These are phyloP conservation scores for Macrolepiota fuliginosa DNA, from an alignment of 768 basidiomycete genomes.

Conservation along the genomic window DNA sequence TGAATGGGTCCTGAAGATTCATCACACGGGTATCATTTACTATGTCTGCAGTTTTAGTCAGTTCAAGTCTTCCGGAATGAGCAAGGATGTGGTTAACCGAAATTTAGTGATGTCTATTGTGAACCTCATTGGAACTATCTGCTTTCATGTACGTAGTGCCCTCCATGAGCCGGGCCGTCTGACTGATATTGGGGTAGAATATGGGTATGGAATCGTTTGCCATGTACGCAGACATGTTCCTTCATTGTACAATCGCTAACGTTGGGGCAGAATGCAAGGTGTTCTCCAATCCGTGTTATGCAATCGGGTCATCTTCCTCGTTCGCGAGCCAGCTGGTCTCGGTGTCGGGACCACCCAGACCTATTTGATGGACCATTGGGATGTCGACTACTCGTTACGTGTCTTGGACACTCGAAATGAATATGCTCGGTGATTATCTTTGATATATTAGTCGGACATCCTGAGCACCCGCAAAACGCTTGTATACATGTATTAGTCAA, in stretches of 20 bases:
- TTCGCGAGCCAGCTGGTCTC: constrained; percentile 1
- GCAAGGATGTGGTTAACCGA: neutral
- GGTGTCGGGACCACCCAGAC: neutral
- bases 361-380: too few relatives aligned
- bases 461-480: too few relatives aligned
- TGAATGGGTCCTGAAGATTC: constrained; percentile 2
- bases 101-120: neutral
- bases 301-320: constrained; percentile 3
- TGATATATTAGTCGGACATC: too few relatives aligned
- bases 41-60: neutral
- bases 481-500: too few relatives aligned
- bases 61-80: neutral
- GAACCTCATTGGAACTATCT: neutral
- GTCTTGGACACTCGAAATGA: too few relatives aligned
- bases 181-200: neutral
- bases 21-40: constrained; percentile 3
- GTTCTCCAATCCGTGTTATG: constrained; percentile 5
- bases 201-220: neutral
- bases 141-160: neutral
- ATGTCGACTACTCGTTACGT: too few relatives aligned
- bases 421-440: too few relatives aligned
- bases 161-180: too few relatives aligned
- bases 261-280: neutral
- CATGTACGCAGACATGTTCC: neutral
- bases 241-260: neutral